Evolutionary conservation across 2,329 filamentous ascomycete species (phyloP).

Genomic region (Capronia americana): DNA sequence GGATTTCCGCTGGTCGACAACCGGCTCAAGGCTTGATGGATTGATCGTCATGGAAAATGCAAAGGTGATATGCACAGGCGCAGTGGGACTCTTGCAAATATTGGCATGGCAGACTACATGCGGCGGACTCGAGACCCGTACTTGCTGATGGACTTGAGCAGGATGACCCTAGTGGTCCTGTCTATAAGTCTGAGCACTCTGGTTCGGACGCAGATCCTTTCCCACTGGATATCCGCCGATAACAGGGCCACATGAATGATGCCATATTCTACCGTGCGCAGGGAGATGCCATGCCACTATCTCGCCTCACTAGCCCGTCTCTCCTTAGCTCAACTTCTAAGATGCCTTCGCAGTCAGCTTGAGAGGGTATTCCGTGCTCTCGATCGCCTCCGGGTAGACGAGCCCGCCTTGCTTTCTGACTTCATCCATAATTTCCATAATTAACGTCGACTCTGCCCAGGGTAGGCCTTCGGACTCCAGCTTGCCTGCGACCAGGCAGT

Average conservation of each 20-base stretch:
- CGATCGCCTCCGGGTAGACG: conserved; percentile 70
- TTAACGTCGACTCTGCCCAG: conserved; percentile 78
- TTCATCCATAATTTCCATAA: conserved; percentile 84
- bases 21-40: not conserved
- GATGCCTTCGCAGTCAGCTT: conserved; percentile 25
- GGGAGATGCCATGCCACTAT: not conserved
- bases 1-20: not conserved
- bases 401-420: conserved; percentile 69
- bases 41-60: not conserved
- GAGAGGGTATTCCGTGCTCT: conserved; percentile 63
- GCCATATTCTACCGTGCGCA: not conserved
- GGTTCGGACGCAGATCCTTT: not conserved
- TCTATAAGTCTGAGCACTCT: not conserved
- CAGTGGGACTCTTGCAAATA: not conserved
- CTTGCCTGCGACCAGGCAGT: conserved; percentile 60
- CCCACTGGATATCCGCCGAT: not conserved
- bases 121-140: not conserved
- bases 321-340: not conserved
- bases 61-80: not conserved
- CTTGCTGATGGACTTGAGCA: not conserved
- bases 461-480: conserved; percentile 80
- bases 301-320: not conserved
- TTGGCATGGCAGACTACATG: not conserved
- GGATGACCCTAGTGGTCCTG: not conserved
- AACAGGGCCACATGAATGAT: not conserved